These are phyloP conservation scores for Pharus latifolius DNA, from an alignment of 176 grass and related monocot genomes.

Conservation along the genomic window DNA sequence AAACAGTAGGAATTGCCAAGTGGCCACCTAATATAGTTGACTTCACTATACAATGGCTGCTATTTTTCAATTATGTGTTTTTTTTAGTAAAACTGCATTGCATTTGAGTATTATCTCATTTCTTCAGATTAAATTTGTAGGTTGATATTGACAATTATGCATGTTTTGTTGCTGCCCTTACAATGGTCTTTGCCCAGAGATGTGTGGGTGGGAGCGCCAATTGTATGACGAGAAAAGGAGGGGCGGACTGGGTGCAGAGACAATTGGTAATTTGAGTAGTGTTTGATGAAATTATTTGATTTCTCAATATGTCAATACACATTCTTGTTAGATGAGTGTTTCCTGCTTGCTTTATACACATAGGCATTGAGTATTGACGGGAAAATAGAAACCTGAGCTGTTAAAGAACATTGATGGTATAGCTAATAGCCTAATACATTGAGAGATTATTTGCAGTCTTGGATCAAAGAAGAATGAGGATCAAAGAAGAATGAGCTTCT, in stretches of 20 bases:
- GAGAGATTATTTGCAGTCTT: neutral
- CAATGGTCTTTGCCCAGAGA: constrained; percentile 28
- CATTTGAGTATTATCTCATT: neutral
- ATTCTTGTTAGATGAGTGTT: neutral
- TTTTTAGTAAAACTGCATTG: neutral
- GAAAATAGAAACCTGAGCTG: neutral
- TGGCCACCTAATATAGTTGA: constrained; percentile 1
- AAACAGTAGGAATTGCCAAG: neutral
- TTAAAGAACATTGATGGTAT: no score
- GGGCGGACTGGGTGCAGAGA: constrained; percentile 36
- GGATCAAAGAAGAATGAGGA: neutral
- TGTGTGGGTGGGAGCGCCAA: constrained; percentile 31
- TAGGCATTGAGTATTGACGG: neutral
- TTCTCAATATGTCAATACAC: neutral
- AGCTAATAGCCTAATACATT: neutral
- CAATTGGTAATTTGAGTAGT: constrained; percentile 32
- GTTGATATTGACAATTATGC: neutral
- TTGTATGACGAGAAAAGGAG: constrained; percentile 48
- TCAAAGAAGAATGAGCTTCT: neutral
- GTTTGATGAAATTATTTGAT: neutral
- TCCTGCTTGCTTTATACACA: neutral
- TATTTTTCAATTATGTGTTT: neutral
- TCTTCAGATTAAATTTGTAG: neutral
- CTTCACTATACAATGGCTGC: neutral
- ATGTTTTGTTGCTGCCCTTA: neutral